Evolutionary conservation across 176 grass and related monocot species (phyloP).

Genomic region (Tillandsia leiboldiana): DNA sequence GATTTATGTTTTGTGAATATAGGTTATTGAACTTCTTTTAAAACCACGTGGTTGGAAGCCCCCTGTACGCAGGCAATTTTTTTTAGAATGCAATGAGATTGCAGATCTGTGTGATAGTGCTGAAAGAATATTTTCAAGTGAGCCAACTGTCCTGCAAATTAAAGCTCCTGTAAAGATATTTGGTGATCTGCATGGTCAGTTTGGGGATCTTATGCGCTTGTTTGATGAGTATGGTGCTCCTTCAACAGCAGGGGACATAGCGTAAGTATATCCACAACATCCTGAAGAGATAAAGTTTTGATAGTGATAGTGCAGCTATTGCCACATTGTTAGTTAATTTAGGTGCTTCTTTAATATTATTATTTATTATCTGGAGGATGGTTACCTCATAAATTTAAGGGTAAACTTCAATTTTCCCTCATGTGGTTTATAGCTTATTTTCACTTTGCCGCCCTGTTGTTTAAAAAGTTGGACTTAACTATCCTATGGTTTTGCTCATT

Average conservation of each 20-base stretch:
- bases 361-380: no score
- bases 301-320: not conserved
- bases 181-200: conserved; percentile 98
- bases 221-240: conserved; percentile 98
- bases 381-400: no score
- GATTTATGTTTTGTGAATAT: conserved; percentile 10
- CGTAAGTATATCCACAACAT: conserved; percentile 42
- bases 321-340: not conserved
- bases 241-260: conserved; percentile 92
- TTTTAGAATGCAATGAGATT: conserved; percentile 98
- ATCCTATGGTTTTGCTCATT: no score
- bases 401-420: no score
- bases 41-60: conserved; percentile 99
- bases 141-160: conserved; percentile 85
- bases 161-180: conserved; percentile 98
- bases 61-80: conserved; percentile 90
- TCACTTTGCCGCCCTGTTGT: no score
- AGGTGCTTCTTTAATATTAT: no score
- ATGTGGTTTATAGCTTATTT: no score
- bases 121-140: conserved; percentile 90
- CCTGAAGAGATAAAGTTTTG: not conserved
- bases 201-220: conserved; percentile 96
- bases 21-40: conserved; percentile 87
- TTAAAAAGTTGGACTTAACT: no score
- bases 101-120: conserved; percentile 92